Percentiles rank a stretch among this genome's conserved stretches.
These are phyloP conservation scores for Curvularia lunata DNA, from an alignment of 2,329 filamentous ascomycete species.

Conservation along the genomic window DNA sequence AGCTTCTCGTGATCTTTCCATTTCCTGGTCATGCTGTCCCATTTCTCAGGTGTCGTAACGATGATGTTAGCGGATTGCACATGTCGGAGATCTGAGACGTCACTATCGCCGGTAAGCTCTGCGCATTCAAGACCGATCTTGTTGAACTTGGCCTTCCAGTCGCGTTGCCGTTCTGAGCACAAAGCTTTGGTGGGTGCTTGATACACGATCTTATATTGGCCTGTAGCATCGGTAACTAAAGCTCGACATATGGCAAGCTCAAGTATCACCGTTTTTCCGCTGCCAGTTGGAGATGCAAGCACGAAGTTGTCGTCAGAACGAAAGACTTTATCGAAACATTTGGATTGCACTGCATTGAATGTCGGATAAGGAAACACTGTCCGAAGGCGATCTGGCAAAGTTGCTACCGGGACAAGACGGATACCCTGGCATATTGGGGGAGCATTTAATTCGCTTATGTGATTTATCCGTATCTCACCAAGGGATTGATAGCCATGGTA, in stretches of 20 bases:
- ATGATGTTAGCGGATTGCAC: constrained; percentile 81
- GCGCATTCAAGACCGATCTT: constrained; percentile 71
- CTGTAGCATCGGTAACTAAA: constrained; percentile 61
- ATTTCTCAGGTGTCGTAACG: constrained; percentile 87
- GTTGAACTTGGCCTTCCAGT: constrained; percentile 79
- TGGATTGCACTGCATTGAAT: constrained; percentile 85
- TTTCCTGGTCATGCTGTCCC: constrained; percentile 87
- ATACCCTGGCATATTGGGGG: constrained; percentile 63
- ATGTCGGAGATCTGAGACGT: constrained; percentile 67
- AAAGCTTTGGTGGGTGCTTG: constrained; percentile 85
- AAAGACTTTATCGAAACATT: constrained; percentile 73
- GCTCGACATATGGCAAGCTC: constrained; percentile 82
- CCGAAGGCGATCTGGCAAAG: constrained; percentile 72
- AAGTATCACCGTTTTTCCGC: constrained; percentile 81
- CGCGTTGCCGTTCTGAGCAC: constrained; percentile 75
- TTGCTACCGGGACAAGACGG: constrained; percentile 62
- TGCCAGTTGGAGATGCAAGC: constrained; percentile 80
- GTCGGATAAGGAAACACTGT: constrained; percentile 73
- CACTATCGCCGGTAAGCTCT: constrained; percentile 83
- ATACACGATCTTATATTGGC: constrained; percentile 80
- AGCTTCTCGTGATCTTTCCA: constrained; percentile 82
- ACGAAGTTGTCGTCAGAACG: constrained; percentile 76
- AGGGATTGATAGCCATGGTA: neutral
- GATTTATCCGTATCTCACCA: neutral
- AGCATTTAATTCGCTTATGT: constrained; percentile 7